Evolutionary conservation across 2,329 filamentous ascomycete species (phyloP).

Genomic region (Penicillium sp.): DNA sequence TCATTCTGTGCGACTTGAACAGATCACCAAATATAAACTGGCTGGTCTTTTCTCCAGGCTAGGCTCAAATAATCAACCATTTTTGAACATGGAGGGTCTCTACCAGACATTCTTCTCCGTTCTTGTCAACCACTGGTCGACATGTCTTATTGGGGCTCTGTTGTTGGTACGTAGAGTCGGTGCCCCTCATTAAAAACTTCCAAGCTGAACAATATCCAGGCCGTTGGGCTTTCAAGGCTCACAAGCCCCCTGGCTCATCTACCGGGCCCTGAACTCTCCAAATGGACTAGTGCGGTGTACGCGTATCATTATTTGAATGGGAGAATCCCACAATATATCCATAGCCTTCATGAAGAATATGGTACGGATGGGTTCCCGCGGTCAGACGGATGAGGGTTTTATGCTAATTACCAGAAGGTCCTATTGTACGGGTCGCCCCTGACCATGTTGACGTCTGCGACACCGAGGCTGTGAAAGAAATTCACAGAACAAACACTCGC

Average conservation of each 20-base stretch:
- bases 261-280: conserved; percentile 28
- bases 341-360: conserved; percentile 32
- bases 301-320: conserved; percentile 26
- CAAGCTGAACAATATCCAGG: conserved; percentile 1
- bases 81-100: neutral
- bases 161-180: conserved; percentile 1
- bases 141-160: neutral
- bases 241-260: conserved; percentile 17
- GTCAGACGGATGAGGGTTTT: neutral
- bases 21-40: neutral
- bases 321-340: conserved; percentile 21
- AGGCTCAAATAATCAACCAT: neutral
- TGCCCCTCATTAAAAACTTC: neutral
- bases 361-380: conserved; percentile 13
- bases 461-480: conserved; percentile 29
- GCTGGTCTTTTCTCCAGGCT: neutral
- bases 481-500: conserved; percentile 35
- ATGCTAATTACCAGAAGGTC: conserved; percentile 18
- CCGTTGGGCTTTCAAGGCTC: conserved; percentile 9
- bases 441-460: conserved; percentile 43
- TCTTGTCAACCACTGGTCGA: neutral
- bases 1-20: neutral
- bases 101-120: neutral
- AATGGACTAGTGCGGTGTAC: conserved; percentile 26
- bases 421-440: conserved; percentile 34